Evolutionary conservation across 768 basidiomycete genomes (phyloP).

Genomic region (Calocera viscosa): DNA sequence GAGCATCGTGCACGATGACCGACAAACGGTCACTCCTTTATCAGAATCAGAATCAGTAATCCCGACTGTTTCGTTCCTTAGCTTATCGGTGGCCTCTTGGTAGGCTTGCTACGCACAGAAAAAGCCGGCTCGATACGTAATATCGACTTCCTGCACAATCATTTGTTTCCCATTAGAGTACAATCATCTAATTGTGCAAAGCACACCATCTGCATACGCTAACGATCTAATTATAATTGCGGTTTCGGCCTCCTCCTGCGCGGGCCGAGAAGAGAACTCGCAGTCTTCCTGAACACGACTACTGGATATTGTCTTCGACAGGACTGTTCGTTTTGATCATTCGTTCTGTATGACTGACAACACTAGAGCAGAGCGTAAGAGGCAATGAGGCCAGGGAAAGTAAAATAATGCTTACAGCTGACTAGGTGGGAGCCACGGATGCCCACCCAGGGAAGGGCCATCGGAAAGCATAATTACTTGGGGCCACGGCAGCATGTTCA

Average conservation of each 20-base stretch:
- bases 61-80: neutral
- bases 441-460: too few relatives aligned
- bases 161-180: neutral
- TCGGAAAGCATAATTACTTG: too few relatives aligned
- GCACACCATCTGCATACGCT: neutral
- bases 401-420: too few relatives aligned
- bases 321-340: too few relatives aligned
- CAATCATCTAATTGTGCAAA: neutral
- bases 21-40: neutral
- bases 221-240: neutral
- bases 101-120: neutral
- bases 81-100: neutral
- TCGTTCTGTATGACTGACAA: too few relatives aligned
- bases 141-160: neutral
- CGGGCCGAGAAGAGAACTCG: too few relatives aligned
- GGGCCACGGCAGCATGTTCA: too few relatives aligned
- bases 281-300: too few relatives aligned
- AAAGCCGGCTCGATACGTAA: neutral
- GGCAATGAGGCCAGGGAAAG: too few relatives aligned
- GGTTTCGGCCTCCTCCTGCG: neutral
- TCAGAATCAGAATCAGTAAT: constrained; percentile 1
- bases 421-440: too few relatives aligned
- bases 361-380: too few relatives aligned
- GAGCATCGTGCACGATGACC: neutral
- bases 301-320: too few relatives aligned